Percentiles rank a stretch among this genome's conserved stretches.
Conservation (phyloP, 1,139 yeast species). For the Pichia sp. region DNA sequence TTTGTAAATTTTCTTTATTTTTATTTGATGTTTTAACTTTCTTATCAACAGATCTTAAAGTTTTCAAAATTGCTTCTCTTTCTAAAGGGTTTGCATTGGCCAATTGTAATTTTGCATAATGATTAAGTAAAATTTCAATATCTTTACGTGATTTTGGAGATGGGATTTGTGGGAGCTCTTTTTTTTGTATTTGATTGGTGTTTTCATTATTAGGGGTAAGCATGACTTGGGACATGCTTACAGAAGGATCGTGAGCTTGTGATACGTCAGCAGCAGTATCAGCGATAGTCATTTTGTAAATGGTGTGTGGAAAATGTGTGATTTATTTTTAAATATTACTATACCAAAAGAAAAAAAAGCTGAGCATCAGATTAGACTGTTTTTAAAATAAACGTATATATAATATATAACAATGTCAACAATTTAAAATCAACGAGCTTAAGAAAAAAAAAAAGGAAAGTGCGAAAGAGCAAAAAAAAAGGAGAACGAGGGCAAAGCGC, state of each 20-base stretch:
- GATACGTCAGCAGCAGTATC: too few relatives aligned
- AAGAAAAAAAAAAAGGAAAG: not conserved
- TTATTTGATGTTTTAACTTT: constrained; percentile 17
- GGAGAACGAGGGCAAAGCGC: not conserved
- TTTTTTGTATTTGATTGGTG: too few relatives aligned
- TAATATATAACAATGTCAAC: not conserved
- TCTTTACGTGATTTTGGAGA: constrained; percentile 4
- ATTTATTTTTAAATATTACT: too few relatives aligned
- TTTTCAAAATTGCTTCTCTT: constrained; percentile 21
- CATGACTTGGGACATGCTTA: too few relatives aligned
- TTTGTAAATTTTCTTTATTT: constrained; percentile 14
- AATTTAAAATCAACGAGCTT: not conserved
- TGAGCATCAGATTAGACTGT: too few relatives aligned
- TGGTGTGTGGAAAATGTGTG: too few relatives aligned
- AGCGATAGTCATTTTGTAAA: too few relatives aligned
- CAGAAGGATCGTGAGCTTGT: too few relatives aligned
- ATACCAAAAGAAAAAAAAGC: too few relatives aligned
- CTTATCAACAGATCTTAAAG: constrained; percentile 19
- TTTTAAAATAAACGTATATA: too few relatives aligned
- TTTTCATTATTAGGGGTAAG: too few relatives aligned
- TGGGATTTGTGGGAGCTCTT: constrained; percentile 4
- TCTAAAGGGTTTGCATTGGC: constrained; percentile 20
- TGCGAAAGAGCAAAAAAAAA: not conserved
- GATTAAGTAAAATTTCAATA: constrained; percentile 6
- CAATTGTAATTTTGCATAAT: constrained; percentile 20